Conservation (phyloP, 768 basidiomycete genomes). For the Glaciozyma martinii region DNA sequence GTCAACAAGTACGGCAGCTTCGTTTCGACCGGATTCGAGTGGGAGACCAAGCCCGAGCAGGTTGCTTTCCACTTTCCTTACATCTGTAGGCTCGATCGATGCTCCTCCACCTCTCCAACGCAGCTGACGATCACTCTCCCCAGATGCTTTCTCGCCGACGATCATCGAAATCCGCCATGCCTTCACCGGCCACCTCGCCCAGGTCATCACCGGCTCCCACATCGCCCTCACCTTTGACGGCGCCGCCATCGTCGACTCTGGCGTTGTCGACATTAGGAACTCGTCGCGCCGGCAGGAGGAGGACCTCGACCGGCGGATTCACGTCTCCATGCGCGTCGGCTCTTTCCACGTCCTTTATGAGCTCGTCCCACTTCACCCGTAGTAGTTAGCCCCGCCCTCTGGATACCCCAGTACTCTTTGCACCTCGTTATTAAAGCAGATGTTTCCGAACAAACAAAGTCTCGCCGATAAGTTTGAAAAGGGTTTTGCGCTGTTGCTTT, state of each 20-base stretch:
- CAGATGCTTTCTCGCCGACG: conserved; percentile 30
- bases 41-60: conserved; percentile 84
- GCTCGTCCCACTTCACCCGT: not conserved
- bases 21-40: conserved; percentile 51
- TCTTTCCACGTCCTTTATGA: conserved; percentile 22
- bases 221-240: conserved; percentile 87
- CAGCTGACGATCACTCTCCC: not conserved
- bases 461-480: no score
- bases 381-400: no score
- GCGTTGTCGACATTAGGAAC: conserved; percentile 1
- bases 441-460: no score
- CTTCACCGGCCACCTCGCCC: conserved; percentile 64
- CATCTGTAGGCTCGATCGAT: conserved; percentile 40
- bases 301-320: conserved; percentile 10
- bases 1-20: conserved; percentile 71
- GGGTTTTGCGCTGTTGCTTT: no score
- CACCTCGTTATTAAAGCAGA: no score
- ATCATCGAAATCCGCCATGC: conserved; percentile 34
- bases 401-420: no score
- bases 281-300: not conserved
- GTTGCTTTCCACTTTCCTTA: conserved; percentile 85
- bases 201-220: conserved; percentile 72
- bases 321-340: conserved; percentile 18
- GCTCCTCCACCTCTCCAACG: conserved; percentile 52
- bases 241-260: conserved; percentile 11